phyloP scores from a whole-genome alignment of 257 asterid genomes.

The Nicotiana undulata region DNA sequence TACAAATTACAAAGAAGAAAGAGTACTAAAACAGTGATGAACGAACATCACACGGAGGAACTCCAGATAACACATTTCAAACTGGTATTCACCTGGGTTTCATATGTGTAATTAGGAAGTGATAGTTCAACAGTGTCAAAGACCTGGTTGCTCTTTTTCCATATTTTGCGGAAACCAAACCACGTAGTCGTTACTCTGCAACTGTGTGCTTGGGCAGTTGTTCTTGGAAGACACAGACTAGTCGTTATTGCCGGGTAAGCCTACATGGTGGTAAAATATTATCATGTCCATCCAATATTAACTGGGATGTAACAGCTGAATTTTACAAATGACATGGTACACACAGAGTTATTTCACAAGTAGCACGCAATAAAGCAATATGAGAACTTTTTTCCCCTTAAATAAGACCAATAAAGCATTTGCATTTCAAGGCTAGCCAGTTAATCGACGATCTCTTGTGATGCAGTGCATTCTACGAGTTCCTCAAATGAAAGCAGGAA shows the following conservation, averaged over 20 bases:
- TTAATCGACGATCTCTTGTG: background rate
- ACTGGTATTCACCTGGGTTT: slow-evolving; percentile 59
- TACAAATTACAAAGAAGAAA: slow-evolving; percentile 6
- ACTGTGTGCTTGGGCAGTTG: slow-evolving; percentile 56
- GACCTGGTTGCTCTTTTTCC: slow-evolving; percentile 70
- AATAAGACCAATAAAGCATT: background rate
- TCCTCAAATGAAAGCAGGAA: background rate
- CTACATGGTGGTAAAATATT: slow-evolving; percentile 27
- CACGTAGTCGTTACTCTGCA: slow-evolving; percentile 84
- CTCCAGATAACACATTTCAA: background rate
- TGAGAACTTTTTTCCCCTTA: background rate
- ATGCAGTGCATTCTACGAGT: background rate
- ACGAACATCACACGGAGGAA: slow-evolving; percentile 9
- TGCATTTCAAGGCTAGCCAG: background rate
- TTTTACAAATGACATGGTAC: background rate
- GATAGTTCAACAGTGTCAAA: slow-evolving; percentile 83
- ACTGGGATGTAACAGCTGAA: background rate
- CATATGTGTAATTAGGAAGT: slow-evolving; percentile 81
- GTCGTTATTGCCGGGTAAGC: slow-evolving; percentile 55
- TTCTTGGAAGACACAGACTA: slow-evolving; percentile 29
- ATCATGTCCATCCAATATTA: background rate
- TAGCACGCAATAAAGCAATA: background rate
- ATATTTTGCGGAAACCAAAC: slow-evolving; percentile 85
- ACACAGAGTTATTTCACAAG: background rate
- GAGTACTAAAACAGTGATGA: slow-evolving; percentile 8